phyloP scores from a whole-genome alignment of 805 yeast species.

The Starmerella apis region DNA sequence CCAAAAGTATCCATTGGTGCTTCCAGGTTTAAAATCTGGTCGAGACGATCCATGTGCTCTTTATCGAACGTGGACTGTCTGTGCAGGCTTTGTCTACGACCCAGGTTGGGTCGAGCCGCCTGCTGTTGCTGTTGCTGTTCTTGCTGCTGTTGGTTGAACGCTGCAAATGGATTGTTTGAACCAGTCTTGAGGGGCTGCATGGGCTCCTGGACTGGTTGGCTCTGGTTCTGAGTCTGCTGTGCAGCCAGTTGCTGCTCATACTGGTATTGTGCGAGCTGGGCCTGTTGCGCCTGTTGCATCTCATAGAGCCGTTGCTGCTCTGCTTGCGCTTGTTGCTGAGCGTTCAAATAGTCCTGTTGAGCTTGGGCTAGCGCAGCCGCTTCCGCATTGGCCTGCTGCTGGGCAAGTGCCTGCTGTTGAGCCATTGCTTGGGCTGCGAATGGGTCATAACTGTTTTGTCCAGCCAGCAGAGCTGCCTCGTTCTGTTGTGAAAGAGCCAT shows the following conservation, averaged over 20 bases:
- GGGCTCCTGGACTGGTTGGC: constrained; percentile 18
- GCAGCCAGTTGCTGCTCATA: constrained; percentile 30
- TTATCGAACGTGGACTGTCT: constrained; percentile 45
- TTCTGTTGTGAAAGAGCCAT: constrained; percentile 61
- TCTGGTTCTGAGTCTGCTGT: constrained; percentile 19
- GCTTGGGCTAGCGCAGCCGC: constrained; percentile 29
- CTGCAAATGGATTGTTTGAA: constrained; percentile 68
- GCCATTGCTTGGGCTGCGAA: constrained; percentile 4
- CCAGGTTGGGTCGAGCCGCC: constrained; percentile 52
- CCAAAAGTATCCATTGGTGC: constrained; percentile 93
- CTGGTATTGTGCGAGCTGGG: constrained; percentile 25
- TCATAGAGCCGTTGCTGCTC: constrained; percentile 25
- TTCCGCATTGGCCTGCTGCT: constrained; percentile 25
- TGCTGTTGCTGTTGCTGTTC: constrained; percentile 32
- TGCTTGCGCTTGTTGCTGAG: constrained; percentile 24
- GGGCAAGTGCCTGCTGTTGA: constrained; percentile 12
- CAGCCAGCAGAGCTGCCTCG: constrained; percentile 35
- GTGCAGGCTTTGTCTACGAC: constrained; percentile 33
- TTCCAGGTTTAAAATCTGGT: constrained; percentile 68
- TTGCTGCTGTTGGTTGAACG: constrained; percentile 25
- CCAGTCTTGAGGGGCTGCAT: constrained; percentile 37
- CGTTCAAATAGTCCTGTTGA: constrained; percentile 33
- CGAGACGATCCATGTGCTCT: constrained; percentile 52
- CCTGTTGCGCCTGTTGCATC: constrained; percentile 30
- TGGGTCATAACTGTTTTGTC: constrained; percentile 32